Evolutionary conservation across 1,139 yeast genomes (phyloP).

Genomic region (Geotrichum europaeum): DNA sequence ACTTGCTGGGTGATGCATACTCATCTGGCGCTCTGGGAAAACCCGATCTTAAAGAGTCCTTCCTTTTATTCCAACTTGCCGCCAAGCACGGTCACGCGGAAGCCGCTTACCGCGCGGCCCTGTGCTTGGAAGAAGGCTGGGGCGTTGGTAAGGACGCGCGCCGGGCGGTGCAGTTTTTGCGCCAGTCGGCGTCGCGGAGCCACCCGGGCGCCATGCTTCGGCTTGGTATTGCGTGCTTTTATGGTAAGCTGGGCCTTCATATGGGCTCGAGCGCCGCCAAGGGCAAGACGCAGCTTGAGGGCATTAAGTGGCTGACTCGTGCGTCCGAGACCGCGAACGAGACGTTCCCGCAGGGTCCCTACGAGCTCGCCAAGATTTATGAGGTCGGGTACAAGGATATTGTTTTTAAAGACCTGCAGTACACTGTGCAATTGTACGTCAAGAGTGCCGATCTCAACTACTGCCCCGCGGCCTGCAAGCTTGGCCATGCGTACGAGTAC

Average conservation of each 20-base stretch:
- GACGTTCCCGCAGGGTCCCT: constrained; percentile 86
- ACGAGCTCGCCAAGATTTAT: constrained; percentile 80
- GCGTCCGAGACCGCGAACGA: constrained; percentile 83
- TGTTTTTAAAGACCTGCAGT: constrained; percentile 72
- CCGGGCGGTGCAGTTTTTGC: constrained; percentile 74
- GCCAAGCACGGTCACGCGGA: constrained; percentile 92
- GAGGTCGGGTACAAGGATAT: constrained; percentile 82
- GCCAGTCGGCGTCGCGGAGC: constrained; percentile 82
- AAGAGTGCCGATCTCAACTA: constrained; percentile 90
- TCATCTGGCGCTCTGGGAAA: constrained; percentile 83
- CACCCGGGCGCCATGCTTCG: constrained; percentile 96
- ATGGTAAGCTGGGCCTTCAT: constrained; percentile 72
- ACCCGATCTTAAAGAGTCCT: constrained; percentile 74
- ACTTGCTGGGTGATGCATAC: constrained; percentile 79
- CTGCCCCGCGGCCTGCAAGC: constrained; percentile 66
- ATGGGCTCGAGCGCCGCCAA: constrained; percentile 14
- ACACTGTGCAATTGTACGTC: constrained; percentile 80
- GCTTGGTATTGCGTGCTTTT: constrained; percentile 78
- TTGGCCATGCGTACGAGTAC: constrained; percentile 80
- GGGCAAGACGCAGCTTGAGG: constrained; percentile 67
- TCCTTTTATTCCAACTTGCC: constrained; percentile 71
- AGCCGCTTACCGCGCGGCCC: constrained; percentile 83
- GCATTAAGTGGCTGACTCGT: constrained; percentile 87
- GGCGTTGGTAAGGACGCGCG: constrained; percentile 89
- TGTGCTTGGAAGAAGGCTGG: constrained; percentile 88